Percentiles rank a stretch among this genome's conserved stretches.
These are phyloP conservation scores for Corymbia citriodora DNA, from an alignment of 441 rosid genomes.

Conservation along the genomic window DNA sequence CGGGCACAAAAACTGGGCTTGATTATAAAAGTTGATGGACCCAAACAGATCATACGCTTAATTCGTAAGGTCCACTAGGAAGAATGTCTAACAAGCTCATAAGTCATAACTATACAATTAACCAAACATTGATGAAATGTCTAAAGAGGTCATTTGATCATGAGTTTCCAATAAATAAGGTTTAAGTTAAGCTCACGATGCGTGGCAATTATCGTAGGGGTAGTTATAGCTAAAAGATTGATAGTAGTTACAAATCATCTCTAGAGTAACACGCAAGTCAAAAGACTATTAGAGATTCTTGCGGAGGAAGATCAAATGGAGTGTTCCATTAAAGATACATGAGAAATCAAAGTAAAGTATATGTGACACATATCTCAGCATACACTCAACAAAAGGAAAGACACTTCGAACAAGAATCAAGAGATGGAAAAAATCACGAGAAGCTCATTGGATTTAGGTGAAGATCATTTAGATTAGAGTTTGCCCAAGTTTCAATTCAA, in stretches of 20 bases:
- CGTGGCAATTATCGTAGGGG: not conserved
- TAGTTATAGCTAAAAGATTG: not conserved
- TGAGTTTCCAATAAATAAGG: not conserved
- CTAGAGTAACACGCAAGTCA: not conserved
- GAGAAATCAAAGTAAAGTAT: not conserved
- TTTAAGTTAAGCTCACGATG: not conserved
- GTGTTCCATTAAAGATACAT: not conserved
- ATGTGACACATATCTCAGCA: not conserved
- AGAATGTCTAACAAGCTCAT: not conserved
- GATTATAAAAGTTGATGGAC: not conserved
- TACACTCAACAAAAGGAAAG: not conserved
- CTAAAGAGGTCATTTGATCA: not conserved
- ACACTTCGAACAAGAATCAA: not conserved
- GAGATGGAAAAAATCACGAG: not conserved
- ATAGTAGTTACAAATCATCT: not conserved
- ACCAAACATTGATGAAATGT: not conserved
- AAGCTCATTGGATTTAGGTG: not conserved
- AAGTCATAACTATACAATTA: not conserved
- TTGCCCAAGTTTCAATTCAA: not conserved
- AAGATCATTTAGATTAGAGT: not conserved
- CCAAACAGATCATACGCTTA: not conserved
- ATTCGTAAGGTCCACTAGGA: not conserved
- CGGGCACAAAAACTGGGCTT: not conserved
- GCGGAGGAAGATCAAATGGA: not conserved
- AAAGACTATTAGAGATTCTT: not conserved